Percentiles rank a stretch among this genome's conserved stretches.
Evolutionary conservation across 139 green algal species (phyloP).

Genomic region (Gonium pectorale): DNA sequence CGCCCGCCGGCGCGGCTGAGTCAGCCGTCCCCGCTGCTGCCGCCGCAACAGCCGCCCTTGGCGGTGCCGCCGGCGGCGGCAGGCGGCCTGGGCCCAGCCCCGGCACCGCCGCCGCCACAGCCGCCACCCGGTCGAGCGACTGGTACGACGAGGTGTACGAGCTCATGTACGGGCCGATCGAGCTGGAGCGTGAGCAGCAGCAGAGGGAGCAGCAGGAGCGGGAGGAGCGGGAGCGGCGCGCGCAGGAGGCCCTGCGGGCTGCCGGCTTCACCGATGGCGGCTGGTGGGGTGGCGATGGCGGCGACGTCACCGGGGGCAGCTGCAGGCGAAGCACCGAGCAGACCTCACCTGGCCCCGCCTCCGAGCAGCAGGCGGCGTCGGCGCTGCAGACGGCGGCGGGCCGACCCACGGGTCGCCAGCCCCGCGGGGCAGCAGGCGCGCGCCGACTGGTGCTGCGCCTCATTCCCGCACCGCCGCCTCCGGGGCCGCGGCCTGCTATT

Average conservation of each 20-base stretch:
- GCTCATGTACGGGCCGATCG: slow-evolving; percentile 17
- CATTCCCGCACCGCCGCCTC: too few relatives aligned
- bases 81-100: not conserved
- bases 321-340: not conserved
- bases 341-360: not conserved
- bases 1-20: too few relatives aligned
- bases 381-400: not conserved
- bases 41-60: not conserved
- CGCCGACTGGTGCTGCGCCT: too few relatives aligned
- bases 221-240: not conserved
- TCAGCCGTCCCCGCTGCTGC: too few relatives aligned
- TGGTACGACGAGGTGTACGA: slow-evolving; percentile 33
- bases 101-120: not conserved
- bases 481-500: too few relatives aligned
- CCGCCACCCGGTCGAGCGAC: not conserved
- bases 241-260: not conserved
- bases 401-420: too few relatives aligned
- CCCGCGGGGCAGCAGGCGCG: too few relatives aligned
- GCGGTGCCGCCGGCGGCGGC: not conserved
- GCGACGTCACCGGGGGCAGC: not conserved
- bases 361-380: not conserved
- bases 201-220: not conserved
- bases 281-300: not conserved
- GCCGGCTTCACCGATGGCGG: not conserved
- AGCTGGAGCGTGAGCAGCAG: slow-evolving; percentile 20